Conservation (phyloP, 1,139 yeast genomes). For the Hyphopichia buzzinii region DNA sequence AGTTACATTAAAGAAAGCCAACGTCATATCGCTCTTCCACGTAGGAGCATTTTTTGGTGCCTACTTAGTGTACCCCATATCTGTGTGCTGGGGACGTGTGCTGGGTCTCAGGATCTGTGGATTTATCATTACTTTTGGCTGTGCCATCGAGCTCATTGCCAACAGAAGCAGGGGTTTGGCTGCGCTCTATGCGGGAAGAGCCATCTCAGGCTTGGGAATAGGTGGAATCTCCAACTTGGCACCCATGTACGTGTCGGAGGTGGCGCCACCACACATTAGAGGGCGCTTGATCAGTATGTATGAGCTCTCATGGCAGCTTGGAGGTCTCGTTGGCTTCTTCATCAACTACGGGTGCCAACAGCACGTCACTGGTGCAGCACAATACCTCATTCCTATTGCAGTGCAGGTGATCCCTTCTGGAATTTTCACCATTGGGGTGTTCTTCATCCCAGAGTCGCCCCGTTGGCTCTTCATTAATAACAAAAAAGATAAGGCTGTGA, state of each 20-base stretch:
- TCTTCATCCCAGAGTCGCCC: conserved; percentile 36
- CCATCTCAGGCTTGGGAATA: conserved; percentile 56
- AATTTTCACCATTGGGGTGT: conserved; percentile 40
- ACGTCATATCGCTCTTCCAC: conserved; percentile 45
- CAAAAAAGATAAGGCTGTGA: conserved; percentile 1
- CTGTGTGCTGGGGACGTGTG: conserved; percentile 39
- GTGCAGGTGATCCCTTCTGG: conserved; percentile 55
- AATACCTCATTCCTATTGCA: conserved; percentile 55
- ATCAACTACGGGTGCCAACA: conserved; percentile 36
- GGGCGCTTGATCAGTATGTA: conserved; percentile 48
- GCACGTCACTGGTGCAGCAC: conserved; percentile 34
- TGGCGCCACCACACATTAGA: conserved; percentile 50
- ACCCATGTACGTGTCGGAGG: conserved; percentile 57
- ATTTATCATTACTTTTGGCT: conserved; percentile 20
- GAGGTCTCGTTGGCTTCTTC: conserved; percentile 39
- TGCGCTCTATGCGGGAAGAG: no score
- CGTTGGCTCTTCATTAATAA: no score
- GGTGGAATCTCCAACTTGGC: conserved; percentile 59
- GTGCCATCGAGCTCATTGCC: conserved; percentile 25
- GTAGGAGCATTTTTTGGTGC: conserved; percentile 51
- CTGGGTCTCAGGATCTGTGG: conserved; percentile 35
- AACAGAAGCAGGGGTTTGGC: conserved; percentile 16
- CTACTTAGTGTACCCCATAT: conserved; percentile 36
- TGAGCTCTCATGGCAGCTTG: conserved; percentile 43
- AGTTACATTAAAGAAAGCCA: conserved; percentile 15